Percentiles rank a stretch among this genome's conserved stretches.
Evolutionary conservation across 495 filamentous ascomycete species (phyloP).

Genomic region (Aspergillus cavernicola): DNA sequence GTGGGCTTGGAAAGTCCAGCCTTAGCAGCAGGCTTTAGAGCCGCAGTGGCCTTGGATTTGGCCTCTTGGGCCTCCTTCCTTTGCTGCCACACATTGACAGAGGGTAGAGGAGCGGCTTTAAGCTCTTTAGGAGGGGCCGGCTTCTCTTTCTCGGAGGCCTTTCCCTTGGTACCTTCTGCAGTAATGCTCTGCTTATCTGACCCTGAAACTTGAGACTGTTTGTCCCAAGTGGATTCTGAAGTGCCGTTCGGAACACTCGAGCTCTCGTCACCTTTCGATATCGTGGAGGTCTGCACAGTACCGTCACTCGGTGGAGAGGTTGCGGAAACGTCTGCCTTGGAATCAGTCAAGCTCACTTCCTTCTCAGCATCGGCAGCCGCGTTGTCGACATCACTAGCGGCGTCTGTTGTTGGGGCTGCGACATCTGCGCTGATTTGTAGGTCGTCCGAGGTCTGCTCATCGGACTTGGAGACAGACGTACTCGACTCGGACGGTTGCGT

Average conservation of each 20-base stretch:
- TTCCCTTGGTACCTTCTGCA: slow-evolving; percentile 34
- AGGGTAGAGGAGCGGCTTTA: slow-evolving; percentile 74
- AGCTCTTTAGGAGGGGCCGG: slow-evolving; percentile 59
- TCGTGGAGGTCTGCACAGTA: slow-evolving; percentile 55
- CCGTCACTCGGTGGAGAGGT: slow-evolving; percentile 68
- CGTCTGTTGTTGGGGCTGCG: slow-evolving; percentile 25
- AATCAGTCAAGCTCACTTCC: slow-evolving; percentile 30
- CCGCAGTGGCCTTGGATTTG: slow-evolving; percentile 54
- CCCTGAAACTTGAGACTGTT: slow-evolving; percentile 56
- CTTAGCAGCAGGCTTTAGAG: slow-evolving; percentile 29
- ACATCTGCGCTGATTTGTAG: slow-evolving; percentile 17
- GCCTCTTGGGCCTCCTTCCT: slow-evolving; percentile 66
- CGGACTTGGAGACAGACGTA: slow-evolving; percentile 24
- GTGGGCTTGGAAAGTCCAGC: slow-evolving; percentile 32
- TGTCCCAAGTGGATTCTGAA: slow-evolving; percentile 64
- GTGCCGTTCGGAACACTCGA: slow-evolving; percentile 62
- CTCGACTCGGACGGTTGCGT: slow-evolving; percentile 31
- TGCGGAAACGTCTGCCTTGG: slow-evolving; percentile 45
- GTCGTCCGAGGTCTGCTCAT: slow-evolving; percentile 25
- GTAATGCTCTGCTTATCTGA: slow-evolving; percentile 31
- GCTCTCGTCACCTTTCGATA: slow-evolving; percentile 67
- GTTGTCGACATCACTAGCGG: slow-evolving; percentile 27
- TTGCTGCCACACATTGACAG: slow-evolving; percentile 82
- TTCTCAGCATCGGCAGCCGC: slow-evolving; percentile 22
- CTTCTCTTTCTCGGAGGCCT: slow-evolving; percentile 44